Conservation (phyloP, 75 land plant species). For the Cunninghamia lanceolata region DNA sequence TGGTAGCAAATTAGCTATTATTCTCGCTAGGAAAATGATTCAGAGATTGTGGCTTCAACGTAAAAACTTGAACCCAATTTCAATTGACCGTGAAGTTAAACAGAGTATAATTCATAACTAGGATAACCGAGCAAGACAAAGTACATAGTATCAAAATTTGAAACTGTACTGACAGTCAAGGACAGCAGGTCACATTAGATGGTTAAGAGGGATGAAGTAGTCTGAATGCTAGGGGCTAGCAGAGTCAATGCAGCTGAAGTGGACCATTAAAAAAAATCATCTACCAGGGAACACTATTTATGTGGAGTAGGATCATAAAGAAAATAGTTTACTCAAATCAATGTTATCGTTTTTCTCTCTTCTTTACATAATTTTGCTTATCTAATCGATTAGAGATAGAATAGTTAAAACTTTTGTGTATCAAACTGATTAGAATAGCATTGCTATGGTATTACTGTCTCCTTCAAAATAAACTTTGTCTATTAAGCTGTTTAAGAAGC, state of each 20-base stretch:
- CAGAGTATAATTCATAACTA: neutral
- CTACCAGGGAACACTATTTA: neutral
- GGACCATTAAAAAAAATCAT: neutral
- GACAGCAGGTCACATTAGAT: neutral
- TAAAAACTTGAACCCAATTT: neutral
- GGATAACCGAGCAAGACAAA: neutral
- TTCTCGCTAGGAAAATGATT: neutral
- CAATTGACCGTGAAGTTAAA: neutral
- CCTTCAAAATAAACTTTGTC: neutral
- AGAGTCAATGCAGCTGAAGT: neutral
- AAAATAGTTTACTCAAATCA: neutral
- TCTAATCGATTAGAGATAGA: neutral
- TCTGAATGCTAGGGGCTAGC: neutral
- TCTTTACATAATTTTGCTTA: neutral
- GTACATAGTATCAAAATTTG: neutral
- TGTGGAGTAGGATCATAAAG: neutral
- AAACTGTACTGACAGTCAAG: neutral
- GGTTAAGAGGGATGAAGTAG: neutral
- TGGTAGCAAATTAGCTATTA: no score
- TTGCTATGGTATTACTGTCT: neutral
- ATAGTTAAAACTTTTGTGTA: neutral
- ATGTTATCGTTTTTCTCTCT: neutral
- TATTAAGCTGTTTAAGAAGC: neutral
- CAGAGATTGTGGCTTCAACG: neutral
- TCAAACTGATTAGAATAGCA: neutral